Evolutionary conservation across 192 early-diverging fungal species (phyloP), one percentile per base, ranked within the genome.

Genomic region (Rhizoclosmatium sp.): DNA sequence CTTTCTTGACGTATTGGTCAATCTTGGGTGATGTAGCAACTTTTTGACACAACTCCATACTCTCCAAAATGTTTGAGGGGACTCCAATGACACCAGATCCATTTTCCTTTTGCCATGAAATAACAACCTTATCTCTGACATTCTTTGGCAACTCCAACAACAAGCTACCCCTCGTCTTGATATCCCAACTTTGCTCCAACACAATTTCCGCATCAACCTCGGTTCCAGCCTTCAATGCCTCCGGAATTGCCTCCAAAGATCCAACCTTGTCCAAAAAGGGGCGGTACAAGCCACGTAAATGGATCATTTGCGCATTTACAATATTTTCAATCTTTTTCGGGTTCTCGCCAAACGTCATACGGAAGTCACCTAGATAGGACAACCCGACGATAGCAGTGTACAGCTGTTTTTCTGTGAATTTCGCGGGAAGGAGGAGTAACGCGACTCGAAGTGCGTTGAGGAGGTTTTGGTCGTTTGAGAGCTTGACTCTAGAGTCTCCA

Each of bases 311-410:
- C 2, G 87, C 91, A 49, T 86, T 85, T 39, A 99, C 97, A 81
- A 99, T 97, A 80, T 99, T 98, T 76, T 91, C 82, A 39, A 99
- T 91, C 83, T 99, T 99, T 81, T 93, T 88, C 4, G 98, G 98
- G 82, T 99, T 97, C 86, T 99, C 98, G 49, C 94, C 85, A 67
- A 98, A 75, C 47, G 79, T 80, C 95, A 95, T 97, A 48, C 98
- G 91, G 82, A 98, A 95, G 78, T 99, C 98, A 54, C 98, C 97
- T 3, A 71, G 48, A 79, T 96, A 99, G 7, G 97, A 98, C 19
- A 99, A 79, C 49, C 89, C 90, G 1, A 95, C 94, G 73, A 99
- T 96, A 41, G 90, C 82, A 1, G 79, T 78, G 82, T 93, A 99
- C 40, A 99, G 84, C 69, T 97, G 92, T 48, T 91, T 86, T 23